Base-by-base conservation (phyloP, 2,329 filamentous ascomycete genomes). In the Ascochyta rabiei region DNA sequence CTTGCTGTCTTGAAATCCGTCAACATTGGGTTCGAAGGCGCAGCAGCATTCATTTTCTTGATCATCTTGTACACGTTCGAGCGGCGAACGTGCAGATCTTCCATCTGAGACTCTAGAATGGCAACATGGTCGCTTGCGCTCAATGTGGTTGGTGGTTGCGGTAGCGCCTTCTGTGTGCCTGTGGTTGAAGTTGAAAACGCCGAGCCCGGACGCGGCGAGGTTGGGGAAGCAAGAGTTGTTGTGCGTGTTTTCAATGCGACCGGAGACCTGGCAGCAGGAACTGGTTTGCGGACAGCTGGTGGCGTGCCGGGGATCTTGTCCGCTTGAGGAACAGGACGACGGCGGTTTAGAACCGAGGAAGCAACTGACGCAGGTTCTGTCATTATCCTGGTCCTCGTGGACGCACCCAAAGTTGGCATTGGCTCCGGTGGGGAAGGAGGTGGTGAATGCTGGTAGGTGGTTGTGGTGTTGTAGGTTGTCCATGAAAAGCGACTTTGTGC, bases 371-470 rank as follows among this genome's bases (percentile, higher is more conserved):
- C 53, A 19, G 67, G 64, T 38, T 72, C 68, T 31, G 66, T 64
- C 16, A 65, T 66, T 10, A 64, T 54, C 33, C 61, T 40, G 12
- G 60, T 40, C 41, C 42, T 60, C 28, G 48, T 55, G 35, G 44
- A 44, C 18, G 43, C 53, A 4, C 42, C 38, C 23, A 57, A 16
- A 3, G 64, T 63, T 8, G 76, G 73, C 9, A 76, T 63, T 16
- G 70, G 67, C 13, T 74, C 73, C 19, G 72, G 73, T 16, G 78
- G 78, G 46, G 75, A 78, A 9, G 75, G 72, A 3, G 76, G 76
- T 35, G 76, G 76, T 42, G 76, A 77, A 48, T 75, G 72, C 42
- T 77, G 74, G 52, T 76, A 73, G 3, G 74, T 76, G 6, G 71
- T 73, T 53, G 59, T 63, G 34, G 73, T 79, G 53, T 67, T 70